Base-by-base conservation (phyloP, 805 yeast species). In the Saitoella complicata region DNA sequence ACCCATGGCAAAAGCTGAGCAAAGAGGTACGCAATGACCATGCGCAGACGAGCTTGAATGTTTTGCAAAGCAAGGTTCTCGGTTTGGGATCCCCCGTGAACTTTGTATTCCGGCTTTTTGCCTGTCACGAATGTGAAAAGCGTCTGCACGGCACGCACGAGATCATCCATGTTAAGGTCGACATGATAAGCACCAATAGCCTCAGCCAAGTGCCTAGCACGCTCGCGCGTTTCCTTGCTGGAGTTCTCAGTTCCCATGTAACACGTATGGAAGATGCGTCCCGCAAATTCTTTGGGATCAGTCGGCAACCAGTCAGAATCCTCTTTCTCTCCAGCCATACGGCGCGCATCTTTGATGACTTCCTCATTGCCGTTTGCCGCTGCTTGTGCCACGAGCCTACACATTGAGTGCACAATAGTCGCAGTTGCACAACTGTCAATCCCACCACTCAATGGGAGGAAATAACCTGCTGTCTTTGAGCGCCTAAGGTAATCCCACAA, bases 361-460 rank as follows among this genome's bases (percentile, higher is more conserved):
- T 79, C 85, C 30, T 41, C 41, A 37, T 51, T 78, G 6, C 86
- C 87, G n/a, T 70, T 66, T 7, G 58, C 56, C 41, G 79, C 73
- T n/a, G 83, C 87, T 11, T 71, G 61, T 1, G 76, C 76, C 0
- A 88, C 96, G 12, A 88, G 64, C 33, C 85, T 67, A 59, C 97
- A 88, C 98, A 91, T 91, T 13, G 93, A 82, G 57, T 80, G 83
- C 31, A 91, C 94, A 54, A 91, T 86, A 11, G 82, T 82, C 0
- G 97, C 91, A 0, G 98, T 91, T 1, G 98, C 95, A 67, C 98
- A 93, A 34, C 94, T 82, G 59, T 91, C 99, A 51, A 91, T 88
- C 42, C 99, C 99, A 12, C 99, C 99, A 60, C 94, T 80, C 42
- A 91, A 67, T 0, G 99, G 97, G 40, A 91, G 67, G 62, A 91